phyloP scores from a whole-genome alignment of 352 stramenopile species.

The Phytopythium aichiense region DNA sequence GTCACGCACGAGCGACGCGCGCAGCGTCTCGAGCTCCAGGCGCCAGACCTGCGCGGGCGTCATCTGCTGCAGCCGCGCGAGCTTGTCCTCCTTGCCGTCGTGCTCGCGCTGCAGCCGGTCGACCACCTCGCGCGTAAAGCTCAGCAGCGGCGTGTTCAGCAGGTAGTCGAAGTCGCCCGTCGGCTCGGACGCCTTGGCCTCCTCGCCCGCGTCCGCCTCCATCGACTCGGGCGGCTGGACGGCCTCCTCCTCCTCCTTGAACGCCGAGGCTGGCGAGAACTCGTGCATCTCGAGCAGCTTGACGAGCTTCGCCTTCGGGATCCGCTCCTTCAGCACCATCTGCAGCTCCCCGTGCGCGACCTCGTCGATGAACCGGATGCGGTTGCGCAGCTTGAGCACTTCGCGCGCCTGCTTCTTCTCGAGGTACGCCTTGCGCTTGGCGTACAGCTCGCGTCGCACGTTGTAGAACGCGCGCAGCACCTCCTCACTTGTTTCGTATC shows the following conservation, averaged over 20 bases:
- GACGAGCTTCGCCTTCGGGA: slow-evolving; percentile 59
- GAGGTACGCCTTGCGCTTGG: slow-evolving; percentile 76
- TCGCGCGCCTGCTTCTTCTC: slow-evolving; percentile 82
- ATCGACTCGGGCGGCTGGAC: slow-evolving; percentile 6
- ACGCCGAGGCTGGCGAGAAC: slow-evolving; percentile 48
- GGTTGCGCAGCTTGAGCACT: slow-evolving; percentile 91
- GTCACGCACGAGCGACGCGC: slow-evolving; percentile 55
- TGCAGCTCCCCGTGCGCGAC: slow-evolving; percentile 93
- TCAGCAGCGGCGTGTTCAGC: slow-evolving; percentile 97
- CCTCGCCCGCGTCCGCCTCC: slow-evolving; percentile 22
- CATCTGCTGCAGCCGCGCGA: slow-evolving; percentile 86
- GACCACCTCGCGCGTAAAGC: slow-evolving; percentile 95
- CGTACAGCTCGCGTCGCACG: slow-evolving; percentile 90
- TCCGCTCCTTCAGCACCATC: slow-evolving; percentile 78
- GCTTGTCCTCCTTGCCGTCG: slow-evolving; percentile 81
- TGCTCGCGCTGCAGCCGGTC: slow-evolving; percentile 91
- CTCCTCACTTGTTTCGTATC: slow-evolving; percentile 87
- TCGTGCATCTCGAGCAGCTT: slow-evolving; percentile 38
- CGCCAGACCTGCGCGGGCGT: slow-evolving; percentile 88
- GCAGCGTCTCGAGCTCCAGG: slow-evolving; percentile 51
- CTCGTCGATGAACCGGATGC: slow-evolving; percentile 96
- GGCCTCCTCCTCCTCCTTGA: slow-evolving; percentile 28
- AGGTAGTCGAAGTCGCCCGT: slow-evolving; percentile 95
- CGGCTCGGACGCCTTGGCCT: slow-evolving; percentile 27
- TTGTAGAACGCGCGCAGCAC: slow-evolving; percentile 94